Percentiles rank a stretch among this genome's conserved stretches.
These are phyloP conservation scores for Trichoderma asperellum DNA, from an alignment of 2,329 filamentous ascomycete genomes.

Conservation along the genomic window DNA sequence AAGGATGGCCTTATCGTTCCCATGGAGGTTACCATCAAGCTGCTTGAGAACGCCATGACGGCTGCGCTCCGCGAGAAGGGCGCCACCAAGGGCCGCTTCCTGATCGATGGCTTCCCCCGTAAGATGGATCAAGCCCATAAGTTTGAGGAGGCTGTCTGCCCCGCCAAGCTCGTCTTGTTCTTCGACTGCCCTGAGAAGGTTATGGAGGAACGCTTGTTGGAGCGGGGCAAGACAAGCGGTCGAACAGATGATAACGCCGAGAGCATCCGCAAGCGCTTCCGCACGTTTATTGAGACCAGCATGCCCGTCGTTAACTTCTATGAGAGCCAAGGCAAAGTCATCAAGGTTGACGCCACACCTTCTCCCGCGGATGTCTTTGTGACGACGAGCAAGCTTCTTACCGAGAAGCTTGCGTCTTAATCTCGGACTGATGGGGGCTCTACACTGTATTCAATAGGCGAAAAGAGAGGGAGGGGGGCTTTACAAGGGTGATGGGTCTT, in stretches of 20 bases:
- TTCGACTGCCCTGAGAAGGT: conserved; percentile 89
- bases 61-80: conserved; percentile 61
- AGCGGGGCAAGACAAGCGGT: conserved; percentile 91
- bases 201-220: conserved; percentile 81
- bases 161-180: conserved; percentile 84
- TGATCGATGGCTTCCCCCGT: conserved; percentile 83
- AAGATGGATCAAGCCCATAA: conserved; percentile 96
- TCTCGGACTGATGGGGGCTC: background rate
- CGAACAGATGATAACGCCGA: conserved; percentile 92
- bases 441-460: background rate
- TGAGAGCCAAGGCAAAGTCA: conserved; percentile 73
- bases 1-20: conserved; percentile 93
- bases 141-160: conserved; percentile 89
- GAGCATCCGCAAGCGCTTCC: conserved; percentile 95
- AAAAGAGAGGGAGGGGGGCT: background rate
- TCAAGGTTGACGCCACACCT: conserved; percentile 76
- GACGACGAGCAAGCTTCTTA: conserved; percentile 56
- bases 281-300: conserved; percentile 90
- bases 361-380: conserved; percentile 64
- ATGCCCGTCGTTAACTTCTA: conserved; percentile 96
- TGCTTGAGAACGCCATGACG: conserved; percentile 92
- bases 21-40: conserved; percentile 95
- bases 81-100: conserved; percentile 68
- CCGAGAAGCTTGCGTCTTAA: conserved; percentile 47
- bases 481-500: background rate